A percentile compares a stretch with the other conserved stretches of the same genome.
Evolutionary conservation across 2,329 filamentous ascomycete species (phyloP).

Genomic region (Hypoxylon sp.): DNA sequence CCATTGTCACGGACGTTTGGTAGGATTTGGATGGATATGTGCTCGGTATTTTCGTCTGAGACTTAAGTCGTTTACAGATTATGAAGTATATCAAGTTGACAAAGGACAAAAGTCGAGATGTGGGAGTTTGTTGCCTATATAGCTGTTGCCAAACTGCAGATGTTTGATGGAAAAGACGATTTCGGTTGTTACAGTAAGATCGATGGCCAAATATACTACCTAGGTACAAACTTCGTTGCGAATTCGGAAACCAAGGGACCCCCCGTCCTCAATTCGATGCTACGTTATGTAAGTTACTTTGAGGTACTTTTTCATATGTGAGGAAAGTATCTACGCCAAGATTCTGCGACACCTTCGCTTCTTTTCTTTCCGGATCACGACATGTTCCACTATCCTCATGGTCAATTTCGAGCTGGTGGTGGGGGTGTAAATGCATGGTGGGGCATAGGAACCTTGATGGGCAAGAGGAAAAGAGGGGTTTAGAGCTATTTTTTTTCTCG

Average conservation of each 20-base stretch:
- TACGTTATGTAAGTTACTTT: slow-evolving; percentile 14
- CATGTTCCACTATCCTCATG: slow-evolving; percentile 21
- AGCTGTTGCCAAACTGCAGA: slow-evolving; percentile 14
- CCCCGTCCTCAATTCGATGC: background rate
- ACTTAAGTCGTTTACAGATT: slow-evolving; percentile 6
- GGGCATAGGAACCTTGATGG: slow-evolving; percentile 31
- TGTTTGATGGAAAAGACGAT: slow-evolving; percentile 12
- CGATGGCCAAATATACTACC: slow-evolving; percentile 10
- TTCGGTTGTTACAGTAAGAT: slow-evolving; percentile 40
- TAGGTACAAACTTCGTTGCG: slow-evolving; percentile 26
- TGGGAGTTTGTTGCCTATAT: slow-evolving; percentile 29
- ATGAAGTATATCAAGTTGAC: slow-evolving; percentile 7
- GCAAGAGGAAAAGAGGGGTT: slow-evolving; percentile 16
- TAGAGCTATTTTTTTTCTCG: slow-evolving; percentile 3
- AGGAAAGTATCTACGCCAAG: slow-evolving; percentile 23
- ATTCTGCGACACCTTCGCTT: slow-evolving; percentile 11
- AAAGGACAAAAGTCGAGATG: slow-evolving; percentile 5
- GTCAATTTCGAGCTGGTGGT: slow-evolving; percentile 5
- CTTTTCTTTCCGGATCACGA: slow-evolving; percentile 29
- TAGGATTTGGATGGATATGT: slow-evolving; percentile 5
- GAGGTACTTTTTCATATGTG: slow-evolving; percentile 4
- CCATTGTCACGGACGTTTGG: slow-evolving; percentile 57
- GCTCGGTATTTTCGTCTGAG: background rate
- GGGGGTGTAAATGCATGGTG: slow-evolving; percentile 20
- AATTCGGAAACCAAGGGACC: slow-evolving; percentile 35